Conservation (phyloP, 495 filamentous ascomycete genomes). For the Neurospora sp. region DNA sequence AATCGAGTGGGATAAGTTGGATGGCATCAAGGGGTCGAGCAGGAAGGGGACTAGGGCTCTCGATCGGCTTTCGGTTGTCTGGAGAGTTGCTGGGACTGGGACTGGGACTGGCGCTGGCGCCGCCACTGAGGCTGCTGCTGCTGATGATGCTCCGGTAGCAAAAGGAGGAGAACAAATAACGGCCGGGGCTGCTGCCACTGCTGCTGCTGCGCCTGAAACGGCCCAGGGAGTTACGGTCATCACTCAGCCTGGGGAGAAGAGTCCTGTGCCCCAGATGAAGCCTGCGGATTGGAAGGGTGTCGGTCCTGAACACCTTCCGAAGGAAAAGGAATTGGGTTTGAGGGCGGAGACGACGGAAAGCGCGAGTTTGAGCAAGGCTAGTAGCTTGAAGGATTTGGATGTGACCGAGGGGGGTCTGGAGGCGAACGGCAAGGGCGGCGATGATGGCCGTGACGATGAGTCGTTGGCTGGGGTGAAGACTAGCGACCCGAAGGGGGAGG, state of each 20-base stretch:
- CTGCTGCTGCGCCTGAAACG: slow-evolving; percentile 13
- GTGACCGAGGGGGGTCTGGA: not conserved
- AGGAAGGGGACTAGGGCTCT: slow-evolving; percentile 72
- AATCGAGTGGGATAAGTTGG: slow-evolving; percentile 51
- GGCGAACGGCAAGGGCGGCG: not conserved
- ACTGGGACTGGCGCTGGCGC: not conserved
- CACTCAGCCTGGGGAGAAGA: slow-evolving; percentile 47
- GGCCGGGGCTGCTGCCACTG: slow-evolving; percentile 2
- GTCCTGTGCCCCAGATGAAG: slow-evolving; percentile 54
- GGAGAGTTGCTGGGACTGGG: slow-evolving; percentile 35
- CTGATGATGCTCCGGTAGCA: not conserved
- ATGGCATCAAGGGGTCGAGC: slow-evolving; percentile 64
- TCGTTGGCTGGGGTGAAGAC: slow-evolving; percentile 21
- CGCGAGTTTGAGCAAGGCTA: slow-evolving; percentile 54
- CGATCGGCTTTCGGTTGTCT: slow-evolving; percentile 80
- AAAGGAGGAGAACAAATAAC: not conserved
- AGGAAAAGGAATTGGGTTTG: slow-evolving; percentile 55
- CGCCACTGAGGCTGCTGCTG: slow-evolving; percentile 1
- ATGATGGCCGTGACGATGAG: slow-evolving; percentile 9
- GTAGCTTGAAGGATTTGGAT: slow-evolving; percentile 28
- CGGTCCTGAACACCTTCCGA: slow-evolving; percentile 30
- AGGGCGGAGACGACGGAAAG: slow-evolving; percentile 50
- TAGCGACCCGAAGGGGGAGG: slow-evolving; percentile 23
- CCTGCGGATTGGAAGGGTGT: slow-evolving; percentile 64
- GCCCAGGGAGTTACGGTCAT: slow-evolving; percentile 24